A percentile compares a stretch with the other conserved stretches of the same genome.
These are phyloP conservation scores for Capsicum rhomboideum DNA, from an alignment of 257 asterid species.

Conservation along the genomic window DNA sequence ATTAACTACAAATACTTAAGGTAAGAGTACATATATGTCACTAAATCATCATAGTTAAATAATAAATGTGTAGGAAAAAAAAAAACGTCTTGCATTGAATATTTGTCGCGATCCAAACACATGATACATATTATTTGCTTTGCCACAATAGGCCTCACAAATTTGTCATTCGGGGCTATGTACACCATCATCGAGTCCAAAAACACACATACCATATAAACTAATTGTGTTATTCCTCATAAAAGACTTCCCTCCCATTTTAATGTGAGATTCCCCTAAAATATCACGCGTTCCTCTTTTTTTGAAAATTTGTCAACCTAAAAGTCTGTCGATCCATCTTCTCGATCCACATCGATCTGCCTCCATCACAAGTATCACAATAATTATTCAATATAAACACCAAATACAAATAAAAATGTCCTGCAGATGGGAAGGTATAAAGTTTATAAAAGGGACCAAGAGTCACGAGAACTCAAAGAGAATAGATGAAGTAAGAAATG, in stretches of 20 bases:
- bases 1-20: too few species aligned
- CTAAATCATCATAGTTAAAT: not conserved
- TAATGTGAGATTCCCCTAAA: not conserved
- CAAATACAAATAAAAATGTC: not conserved
- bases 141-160: not conserved
- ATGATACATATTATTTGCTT: not conserved
- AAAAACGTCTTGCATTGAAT: too few species aligned
- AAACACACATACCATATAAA: not conserved
- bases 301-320: not conserved
- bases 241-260: rapidly evolving
- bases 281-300: not conserved
- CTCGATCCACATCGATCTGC: not conserved
- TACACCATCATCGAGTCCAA: not conserved
- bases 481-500: not conserved
- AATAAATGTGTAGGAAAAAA: too few species aligned
- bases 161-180: not conserved
- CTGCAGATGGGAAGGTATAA: not conserved
- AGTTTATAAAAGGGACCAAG: not conserved
- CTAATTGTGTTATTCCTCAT: not conserved
- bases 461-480: not conserved
- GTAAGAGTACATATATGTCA: too few species aligned
- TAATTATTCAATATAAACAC: not conserved
- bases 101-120: not conserved
- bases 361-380: not conserved
- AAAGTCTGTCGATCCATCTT: not conserved